Evolutionary conservation across 192 early-diverging fungal species (phyloP).

Genomic region (Coemansia brasiliensis): DNA sequence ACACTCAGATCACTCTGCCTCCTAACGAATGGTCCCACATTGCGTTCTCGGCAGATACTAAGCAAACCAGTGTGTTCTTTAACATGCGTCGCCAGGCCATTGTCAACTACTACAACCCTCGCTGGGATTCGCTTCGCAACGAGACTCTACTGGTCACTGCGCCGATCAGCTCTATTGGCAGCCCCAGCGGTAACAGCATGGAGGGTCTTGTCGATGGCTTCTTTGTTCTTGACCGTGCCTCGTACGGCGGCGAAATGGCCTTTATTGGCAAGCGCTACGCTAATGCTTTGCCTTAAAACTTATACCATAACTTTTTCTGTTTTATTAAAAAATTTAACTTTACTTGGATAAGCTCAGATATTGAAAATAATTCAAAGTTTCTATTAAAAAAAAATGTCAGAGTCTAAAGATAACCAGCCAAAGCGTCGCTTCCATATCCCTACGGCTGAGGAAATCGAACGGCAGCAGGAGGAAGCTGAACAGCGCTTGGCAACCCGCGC

Average conservation of each 20-base stretch:
- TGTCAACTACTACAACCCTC: conserved; percentile 38
- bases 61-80: conserved; percentile 39
- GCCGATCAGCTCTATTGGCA: conserved; percentile 37
- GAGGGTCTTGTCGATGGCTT: conserved; percentile 35
- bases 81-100: conserved; percentile 33
- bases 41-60: conserved; percentile 33
- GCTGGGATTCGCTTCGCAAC: conserved; percentile 43
- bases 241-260: conserved; percentile 38
- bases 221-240: conserved; percentile 36
- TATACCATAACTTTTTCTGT: conserved; percentile 1
- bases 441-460: conserved; percentile 41
- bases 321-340: neutral
- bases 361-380: neutral
- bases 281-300: conserved; percentile 34
- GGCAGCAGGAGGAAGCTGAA: conserved; percentile 16
- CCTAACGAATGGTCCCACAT: conserved; percentile 38
- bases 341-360: too few relatives aligned
- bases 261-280: conserved; percentile 44
- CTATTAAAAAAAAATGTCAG: too few relatives aligned
- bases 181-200: conserved; percentile 37
- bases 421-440: conserved; percentile 36
- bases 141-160: conserved; percentile 36
- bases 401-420: conserved; percentile 6
- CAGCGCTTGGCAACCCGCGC: conserved; percentile 18
- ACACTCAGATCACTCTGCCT: conserved; percentile 36